These are phyloP conservation scores for Phaseolus coccineus DNA, from an alignment of 331 rosid genomes.

Conservation along the genomic window DNA sequence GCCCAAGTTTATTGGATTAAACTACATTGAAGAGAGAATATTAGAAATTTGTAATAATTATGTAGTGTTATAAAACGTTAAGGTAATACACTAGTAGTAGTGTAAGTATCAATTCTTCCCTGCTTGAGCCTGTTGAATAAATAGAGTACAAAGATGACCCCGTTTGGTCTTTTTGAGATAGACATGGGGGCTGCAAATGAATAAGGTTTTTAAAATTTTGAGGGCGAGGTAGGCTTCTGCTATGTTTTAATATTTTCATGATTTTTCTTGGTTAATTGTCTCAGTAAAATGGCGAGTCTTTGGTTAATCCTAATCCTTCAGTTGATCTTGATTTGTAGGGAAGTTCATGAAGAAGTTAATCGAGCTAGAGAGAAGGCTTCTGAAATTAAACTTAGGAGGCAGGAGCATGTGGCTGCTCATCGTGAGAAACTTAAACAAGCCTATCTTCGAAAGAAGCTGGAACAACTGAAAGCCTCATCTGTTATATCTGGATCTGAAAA, in stretches of 20 bases:
- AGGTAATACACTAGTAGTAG: not conserved
- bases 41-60: not conserved
- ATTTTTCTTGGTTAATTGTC: not conserved
- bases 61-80: not conserved
- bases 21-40: not conserved
- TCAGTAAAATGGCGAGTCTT: not conserved
- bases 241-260: constrained; percentile 20
- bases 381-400: constrained; percentile 77
- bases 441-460: constrained; percentile 83
- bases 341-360: constrained; percentile 93
- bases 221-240: not conserved
- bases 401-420: constrained; percentile 75
- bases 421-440: constrained; percentile 92
- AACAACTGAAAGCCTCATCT: constrained; percentile 76
- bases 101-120: not conserved
- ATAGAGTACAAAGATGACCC: not conserved
- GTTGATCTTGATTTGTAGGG: constrained; percentile 59
- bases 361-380: constrained; percentile 86
- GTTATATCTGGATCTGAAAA: constrained; percentile 42
- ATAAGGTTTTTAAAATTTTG: not conserved
- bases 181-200: not conserved
- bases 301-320: constrained; percentile 26
- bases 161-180: not conserved
- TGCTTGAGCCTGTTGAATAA: constrained; percentile 19
- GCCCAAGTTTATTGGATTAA: not conserved